Conservation (phyloP, 192 early-diverging fungal genomes). For the Coemansia sp. region DNA sequence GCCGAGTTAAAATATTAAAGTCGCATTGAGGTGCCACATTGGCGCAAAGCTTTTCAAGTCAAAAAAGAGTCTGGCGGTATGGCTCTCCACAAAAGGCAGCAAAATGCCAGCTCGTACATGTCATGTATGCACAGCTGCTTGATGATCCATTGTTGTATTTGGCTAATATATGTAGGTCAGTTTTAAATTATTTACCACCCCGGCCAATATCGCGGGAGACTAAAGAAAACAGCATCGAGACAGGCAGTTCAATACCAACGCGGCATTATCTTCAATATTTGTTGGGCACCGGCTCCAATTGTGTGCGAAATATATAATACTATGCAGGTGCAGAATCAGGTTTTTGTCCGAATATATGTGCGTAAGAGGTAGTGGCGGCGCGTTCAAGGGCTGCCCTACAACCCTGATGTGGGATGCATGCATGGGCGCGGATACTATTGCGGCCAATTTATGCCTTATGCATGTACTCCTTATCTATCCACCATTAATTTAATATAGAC, state of each 20-base stretch:
- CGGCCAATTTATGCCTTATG: background rate
- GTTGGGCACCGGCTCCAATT: constrained; percentile 4
- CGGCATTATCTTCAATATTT: constrained; percentile 6
- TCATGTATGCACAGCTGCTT: background rate
- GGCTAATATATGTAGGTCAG: background rate
- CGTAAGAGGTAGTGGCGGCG: background rate
- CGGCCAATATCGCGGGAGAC: background rate
- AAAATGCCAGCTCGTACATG: background rate
- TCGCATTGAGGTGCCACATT: background rate
- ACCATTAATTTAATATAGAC: too few relatives aligned
- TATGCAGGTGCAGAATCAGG: constrained; percentile 6
- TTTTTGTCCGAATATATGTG: constrained; percentile 8
- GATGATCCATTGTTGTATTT: background rate
- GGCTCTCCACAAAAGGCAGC: background rate
- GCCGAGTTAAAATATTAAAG: background rate
- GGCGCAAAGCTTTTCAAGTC: background rate
- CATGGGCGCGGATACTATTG: constrained; percentile 2
- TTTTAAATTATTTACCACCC: background rate
- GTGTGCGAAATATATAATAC: background rate
- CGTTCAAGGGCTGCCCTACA: background rate
- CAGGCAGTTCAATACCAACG: background rate
- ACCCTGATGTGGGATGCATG: constrained; percentile 4
- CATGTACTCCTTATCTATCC: constrained; percentile 3
- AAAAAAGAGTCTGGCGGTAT: background rate
- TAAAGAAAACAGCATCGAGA: background rate